Conservation (phyloP, 116 monocot species). For the Phalaenopsis hybrid region DNA sequence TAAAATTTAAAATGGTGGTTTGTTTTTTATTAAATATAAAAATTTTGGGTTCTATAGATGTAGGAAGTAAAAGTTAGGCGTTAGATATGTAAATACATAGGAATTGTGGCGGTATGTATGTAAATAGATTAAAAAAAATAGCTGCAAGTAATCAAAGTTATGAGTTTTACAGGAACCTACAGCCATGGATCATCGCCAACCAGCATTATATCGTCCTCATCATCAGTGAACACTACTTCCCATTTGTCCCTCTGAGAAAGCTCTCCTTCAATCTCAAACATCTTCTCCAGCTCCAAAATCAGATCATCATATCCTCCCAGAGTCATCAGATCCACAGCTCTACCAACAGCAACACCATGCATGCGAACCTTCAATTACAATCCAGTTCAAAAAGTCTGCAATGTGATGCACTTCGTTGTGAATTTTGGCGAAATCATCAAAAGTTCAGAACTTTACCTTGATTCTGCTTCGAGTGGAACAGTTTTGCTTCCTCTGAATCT, state of each 20-base stretch:
- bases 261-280: slow-evolving; percentile 64
- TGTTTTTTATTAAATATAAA: too few species aligned
- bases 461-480: slow-evolving; percentile 44
- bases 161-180: slow-evolving; percentile 18
- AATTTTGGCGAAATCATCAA: background rate
- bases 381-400: background rate
- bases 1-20: too few species aligned
- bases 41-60: too few species aligned
- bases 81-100: too few species aligned
- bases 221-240: slow-evolving; percentile 57
- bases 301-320: slow-evolving; percentile 41
- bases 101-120: too few species aligned
- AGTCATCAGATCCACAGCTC: slow-evolving; percentile 49
- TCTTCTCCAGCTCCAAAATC: slow-evolving; percentile 41
- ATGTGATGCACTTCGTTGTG: background rate
- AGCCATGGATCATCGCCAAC: slow-evolving; percentile 57
- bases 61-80: too few species aligned
- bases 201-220: slow-evolving; percentile 58
- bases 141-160: background rate
- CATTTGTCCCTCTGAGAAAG: slow-evolving; percentile 36
- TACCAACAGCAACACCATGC: slow-evolving; percentile 57
- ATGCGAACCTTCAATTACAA: slow-evolving; percentile 44
- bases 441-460: slow-evolving; percentile 37
- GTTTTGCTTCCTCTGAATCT: slow-evolving; percentile 45
- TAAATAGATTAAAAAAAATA: background rate